These are phyloP conservation scores for Cystobasidium sp. DNA, from an alignment of 1,284 basidiomycete species.

Conservation along the genomic window DNA sequence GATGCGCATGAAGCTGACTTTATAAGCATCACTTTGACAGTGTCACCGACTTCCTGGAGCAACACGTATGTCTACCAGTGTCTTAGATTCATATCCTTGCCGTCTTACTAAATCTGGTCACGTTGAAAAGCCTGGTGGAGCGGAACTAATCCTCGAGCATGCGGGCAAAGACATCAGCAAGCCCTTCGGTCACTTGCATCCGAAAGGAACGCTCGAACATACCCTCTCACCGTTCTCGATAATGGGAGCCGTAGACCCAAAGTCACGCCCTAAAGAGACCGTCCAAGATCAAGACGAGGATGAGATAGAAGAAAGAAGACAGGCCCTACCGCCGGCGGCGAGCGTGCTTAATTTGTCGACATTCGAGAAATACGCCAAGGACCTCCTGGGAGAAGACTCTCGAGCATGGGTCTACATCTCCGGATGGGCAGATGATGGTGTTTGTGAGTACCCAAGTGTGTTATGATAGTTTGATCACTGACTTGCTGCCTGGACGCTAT, in stretches of 20 bases:
- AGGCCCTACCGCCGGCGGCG: constrained; percentile 26
- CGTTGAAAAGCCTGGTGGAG: constrained; percentile 54
- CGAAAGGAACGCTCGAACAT: constrained; percentile 34
- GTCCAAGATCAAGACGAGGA: constrained; percentile 38
- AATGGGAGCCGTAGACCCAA: constrained; percentile 57
- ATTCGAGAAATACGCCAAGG: constrained; percentile 49
- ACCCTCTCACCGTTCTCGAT: constrained; percentile 76
- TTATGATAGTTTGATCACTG: neutral
- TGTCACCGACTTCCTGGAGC: constrained; percentile 53
- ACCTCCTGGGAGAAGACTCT: constrained; percentile 39
- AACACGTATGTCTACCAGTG: constrained; percentile 51
- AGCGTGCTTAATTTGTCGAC: constrained; percentile 43
- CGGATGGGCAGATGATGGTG: constrained; percentile 50
- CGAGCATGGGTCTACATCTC: constrained; percentile 46
- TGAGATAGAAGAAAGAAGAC: constrained; percentile 45
- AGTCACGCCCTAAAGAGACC: constrained; percentile 34
- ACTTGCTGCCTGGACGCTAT: neutral
- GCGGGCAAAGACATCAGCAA: constrained; percentile 70
- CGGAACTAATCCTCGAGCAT: constrained; percentile 62
- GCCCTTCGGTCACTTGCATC: constrained; percentile 31
- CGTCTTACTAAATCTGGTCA: constrained; percentile 25
- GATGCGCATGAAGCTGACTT: constrained; percentile 57
- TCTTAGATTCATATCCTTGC: constrained; percentile 38
- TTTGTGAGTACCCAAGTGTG: constrained; percentile 16
- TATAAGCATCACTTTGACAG: neutral